Evolutionary conservation across 768 basidiomycete genomes (phyloP).

Genomic region (Polyporus arcularius): DNA sequence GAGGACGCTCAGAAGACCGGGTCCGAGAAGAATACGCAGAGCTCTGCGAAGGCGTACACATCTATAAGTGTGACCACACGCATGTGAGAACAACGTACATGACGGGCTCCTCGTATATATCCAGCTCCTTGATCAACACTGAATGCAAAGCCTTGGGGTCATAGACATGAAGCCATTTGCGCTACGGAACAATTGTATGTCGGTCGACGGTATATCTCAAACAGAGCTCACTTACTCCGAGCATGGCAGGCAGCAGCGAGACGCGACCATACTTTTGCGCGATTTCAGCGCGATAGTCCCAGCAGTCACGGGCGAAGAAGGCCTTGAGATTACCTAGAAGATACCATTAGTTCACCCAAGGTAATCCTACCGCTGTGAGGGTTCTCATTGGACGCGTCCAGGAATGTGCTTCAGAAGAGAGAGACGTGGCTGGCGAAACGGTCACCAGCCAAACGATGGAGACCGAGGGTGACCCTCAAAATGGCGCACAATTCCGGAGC

Average conservation of each 20-base stretch:
- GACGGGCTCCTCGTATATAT: conserved; percentile 19
- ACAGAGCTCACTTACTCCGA: too few species aligned
- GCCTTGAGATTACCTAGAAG: conserved; percentile 36
- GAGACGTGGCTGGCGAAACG: too few species aligned
- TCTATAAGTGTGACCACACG: too few species aligned
- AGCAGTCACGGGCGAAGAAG: conserved; percentile 35
- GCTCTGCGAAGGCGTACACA: background rate
- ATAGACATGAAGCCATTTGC: conserved; percentile 38
- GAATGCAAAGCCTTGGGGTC: conserved; percentile 49
- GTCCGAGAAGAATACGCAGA: conserved; percentile 11
- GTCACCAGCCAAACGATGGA: too few species aligned
- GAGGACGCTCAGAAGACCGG: conserved; percentile 11
- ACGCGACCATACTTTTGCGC: conserved; percentile 36
- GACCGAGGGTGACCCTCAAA: too few species aligned
- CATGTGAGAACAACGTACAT: background rate
- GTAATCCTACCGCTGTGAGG: too few species aligned
- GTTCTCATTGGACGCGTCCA: too few species aligned
- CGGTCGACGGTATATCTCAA: too few species aligned
- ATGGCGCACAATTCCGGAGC: too few species aligned
- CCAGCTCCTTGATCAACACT: conserved; percentile 45
- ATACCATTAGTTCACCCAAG: too few species aligned
- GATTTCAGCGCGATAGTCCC: conserved; percentile 40
- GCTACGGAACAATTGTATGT: conserved; percentile 1
- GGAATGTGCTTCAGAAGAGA: too few species aligned
- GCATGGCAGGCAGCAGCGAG: conserved; percentile 25